phyloP scores from a whole-genome alignment of 1,284 basidiomycete genomes.

The Phylloboletellus chloephorus region DNA sequence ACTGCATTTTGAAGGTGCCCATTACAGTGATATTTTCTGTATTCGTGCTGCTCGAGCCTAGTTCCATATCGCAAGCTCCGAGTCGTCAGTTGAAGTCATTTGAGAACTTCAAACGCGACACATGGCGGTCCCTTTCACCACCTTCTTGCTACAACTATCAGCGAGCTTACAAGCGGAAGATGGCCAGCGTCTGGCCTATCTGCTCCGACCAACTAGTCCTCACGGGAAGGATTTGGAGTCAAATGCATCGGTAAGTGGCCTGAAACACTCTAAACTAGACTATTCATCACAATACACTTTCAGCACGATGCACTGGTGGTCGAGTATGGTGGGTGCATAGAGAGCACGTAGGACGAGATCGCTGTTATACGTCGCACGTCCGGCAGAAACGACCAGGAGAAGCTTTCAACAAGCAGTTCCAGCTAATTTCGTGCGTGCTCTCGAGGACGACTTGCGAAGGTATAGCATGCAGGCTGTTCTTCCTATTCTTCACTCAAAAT shows the following conservation, averaged over 20 bases:
- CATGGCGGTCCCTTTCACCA: conserved; percentile 42
- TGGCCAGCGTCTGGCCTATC: conserved; percentile 61
- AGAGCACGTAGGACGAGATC: conserved; percentile 76
- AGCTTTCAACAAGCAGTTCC: conserved; percentile 71
- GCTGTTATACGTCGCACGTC: conserved; percentile 65
- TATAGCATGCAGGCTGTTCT: conserved; percentile 53
- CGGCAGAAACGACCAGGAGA: conserved; percentile 60
- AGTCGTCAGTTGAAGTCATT: background rate
- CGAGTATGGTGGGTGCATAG: conserved; percentile 58
- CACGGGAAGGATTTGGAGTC: conserved; percentile 70
- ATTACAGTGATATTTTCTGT: background rate
- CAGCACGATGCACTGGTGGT: conserved; percentile 46
- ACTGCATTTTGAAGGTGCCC: no score
- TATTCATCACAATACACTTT: conserved; percentile 1
- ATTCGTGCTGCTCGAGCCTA: background rate
- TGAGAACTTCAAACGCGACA: background rate
- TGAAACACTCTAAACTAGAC: background rate
- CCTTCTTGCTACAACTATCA: conserved; percentile 56
- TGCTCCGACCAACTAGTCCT: conserved; percentile 67
- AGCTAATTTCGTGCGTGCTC: conserved; percentile 52
- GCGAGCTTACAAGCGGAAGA: conserved; percentile 58
- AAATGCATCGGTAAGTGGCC: conserved; percentile 53
- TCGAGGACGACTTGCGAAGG: background rate
- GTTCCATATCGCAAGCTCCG: background rate
- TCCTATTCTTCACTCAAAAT: conserved; percentile 70